A percentile compares a stretch with the other conserved stretches of the same genome.
phyloP scores from a whole-genome alignment of 2,329 filamentous ascomycete species.

The Rhinocladiella mackenziei region DNA sequence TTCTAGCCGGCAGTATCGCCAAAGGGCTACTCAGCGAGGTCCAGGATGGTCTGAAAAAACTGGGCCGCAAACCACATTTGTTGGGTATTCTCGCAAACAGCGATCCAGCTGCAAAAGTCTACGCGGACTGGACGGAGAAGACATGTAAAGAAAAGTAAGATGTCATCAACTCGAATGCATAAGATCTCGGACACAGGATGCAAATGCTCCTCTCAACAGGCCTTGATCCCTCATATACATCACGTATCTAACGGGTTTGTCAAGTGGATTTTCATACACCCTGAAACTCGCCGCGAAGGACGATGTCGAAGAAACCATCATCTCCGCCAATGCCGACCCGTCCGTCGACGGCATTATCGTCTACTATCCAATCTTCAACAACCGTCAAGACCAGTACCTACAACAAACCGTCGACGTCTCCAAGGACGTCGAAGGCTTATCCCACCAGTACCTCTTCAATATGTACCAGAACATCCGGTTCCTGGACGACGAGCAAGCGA shows the following conservation, averaged over 20 bases:
- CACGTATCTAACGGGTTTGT: too few relatives aligned
- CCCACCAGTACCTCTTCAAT: constrained; percentile 93
- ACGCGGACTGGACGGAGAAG: constrained; percentile 96
- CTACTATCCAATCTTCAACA: constrained; percentile 97
- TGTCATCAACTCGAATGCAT: too few relatives aligned
- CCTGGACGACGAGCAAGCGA: constrained; percentile 72
- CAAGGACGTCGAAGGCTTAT: constrained; percentile 95
- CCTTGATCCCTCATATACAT: constrained; percentile 27
- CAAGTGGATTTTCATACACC: constrained; percentile 74
- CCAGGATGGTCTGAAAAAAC: constrained; percentile 65
- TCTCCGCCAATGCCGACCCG: constrained; percentile 75
- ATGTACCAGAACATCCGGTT: constrained; percentile 99
- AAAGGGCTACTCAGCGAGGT: constrained; percentile 77
- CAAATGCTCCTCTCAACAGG: too few relatives aligned
- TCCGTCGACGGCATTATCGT: constrained; percentile 85
- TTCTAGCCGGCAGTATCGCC: constrained; percentile 82
- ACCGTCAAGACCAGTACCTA: constrained; percentile 85
- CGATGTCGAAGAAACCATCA: constrained; percentile 80
- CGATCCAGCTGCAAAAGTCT: constrained; percentile 86
- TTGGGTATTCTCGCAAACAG: constrained; percentile 89
- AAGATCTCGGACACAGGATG: too few relatives aligned
- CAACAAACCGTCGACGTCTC: constrained; percentile 85
- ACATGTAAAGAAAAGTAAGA: constrained; percentile 92
- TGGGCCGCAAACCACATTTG: constrained; percentile 68
- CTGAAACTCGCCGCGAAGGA: constrained; percentile 82